Percentiles rank a stretch among this genome's conserved stretches.
These are phyloP conservation scores for Gnaphalium uliginosum DNA, from an alignment of 129 eudicot genomes.

Conservation along the genomic window DNA sequence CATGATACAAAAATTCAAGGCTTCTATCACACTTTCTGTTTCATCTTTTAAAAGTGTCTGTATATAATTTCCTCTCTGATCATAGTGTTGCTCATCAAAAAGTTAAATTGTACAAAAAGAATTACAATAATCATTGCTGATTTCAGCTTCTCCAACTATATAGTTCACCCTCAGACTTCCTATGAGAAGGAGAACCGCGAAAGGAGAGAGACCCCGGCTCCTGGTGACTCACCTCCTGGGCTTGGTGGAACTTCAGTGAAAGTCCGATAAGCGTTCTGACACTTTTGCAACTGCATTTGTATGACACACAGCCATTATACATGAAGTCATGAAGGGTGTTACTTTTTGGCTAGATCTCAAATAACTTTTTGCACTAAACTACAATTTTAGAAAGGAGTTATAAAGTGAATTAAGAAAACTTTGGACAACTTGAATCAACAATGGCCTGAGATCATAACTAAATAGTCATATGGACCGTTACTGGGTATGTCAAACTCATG, in stretches of 20 bases:
- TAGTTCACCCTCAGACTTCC: constrained; percentile 7
- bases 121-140: constrained; percentile 33
- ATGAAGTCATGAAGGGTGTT: background rate
- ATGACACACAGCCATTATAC: constrained; percentile 5
- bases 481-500: background rate
- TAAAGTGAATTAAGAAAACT: background rate
- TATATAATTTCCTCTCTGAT: constrained; percentile 29
- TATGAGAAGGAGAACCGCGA: constrained; percentile 87
- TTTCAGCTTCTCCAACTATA: background rate
- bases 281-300: constrained; percentile 72
- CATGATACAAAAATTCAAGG: constrained; percentile 37
- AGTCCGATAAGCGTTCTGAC: constrained; percentile 81
- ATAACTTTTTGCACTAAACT: background rate
- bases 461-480: constrained; percentile 1
- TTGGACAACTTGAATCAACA: background rate
- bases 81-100: constrained; percentile 11
- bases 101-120: constrained; percentile 39
- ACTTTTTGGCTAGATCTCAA: background rate
- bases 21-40: constrained; percentile 6
- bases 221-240: constrained; percentile 57
- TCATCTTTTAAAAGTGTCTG: constrained; percentile 16
- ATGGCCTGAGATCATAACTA: background rate
- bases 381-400: background rate
- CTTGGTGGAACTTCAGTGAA: constrained; percentile 63
- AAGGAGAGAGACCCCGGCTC: constrained; percentile 70